Conservation (phyloP, 148 eudicot species). For the Diospyros lotus region DNA sequence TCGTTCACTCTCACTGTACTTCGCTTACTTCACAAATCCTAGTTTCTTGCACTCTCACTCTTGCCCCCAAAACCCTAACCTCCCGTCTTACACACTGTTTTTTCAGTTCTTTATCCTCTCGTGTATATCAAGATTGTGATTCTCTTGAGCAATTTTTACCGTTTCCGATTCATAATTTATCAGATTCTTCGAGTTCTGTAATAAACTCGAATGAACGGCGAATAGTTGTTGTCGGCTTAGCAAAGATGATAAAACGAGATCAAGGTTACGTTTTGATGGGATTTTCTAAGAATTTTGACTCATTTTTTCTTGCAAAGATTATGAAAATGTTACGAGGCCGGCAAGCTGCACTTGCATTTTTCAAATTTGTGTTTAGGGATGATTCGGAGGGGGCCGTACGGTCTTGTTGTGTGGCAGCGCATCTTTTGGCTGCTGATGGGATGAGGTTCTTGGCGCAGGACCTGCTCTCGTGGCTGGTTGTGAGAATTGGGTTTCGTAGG, state of each 20-base stretch:
- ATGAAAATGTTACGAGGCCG: constrained; percentile 47
- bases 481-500: constrained; percentile 49
- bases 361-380: constrained; percentile 53
- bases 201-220: constrained; percentile 62
- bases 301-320: constrained; percentile 54
- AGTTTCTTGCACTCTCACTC: constrained; percentile 15
- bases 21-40: constrained; percentile 19
- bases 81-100: constrained; percentile 15
- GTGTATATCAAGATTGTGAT: constrained; percentile 18
- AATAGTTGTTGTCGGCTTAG: constrained; percentile 45
- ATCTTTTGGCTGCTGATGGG: constrained; percentile 36
- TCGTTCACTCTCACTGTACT: constrained; percentile 15
- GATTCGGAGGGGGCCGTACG: constrained; percentile 33
- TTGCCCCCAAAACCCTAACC: constrained; percentile 10
- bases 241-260: constrained; percentile 40
- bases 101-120: constrained; percentile 15
- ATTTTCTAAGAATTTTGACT: constrained; percentile 57
- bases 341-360: constrained; percentile 51
- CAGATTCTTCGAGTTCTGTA: constrained; percentile 20
- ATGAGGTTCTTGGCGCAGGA: constrained; percentile 64
- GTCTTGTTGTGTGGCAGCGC: constrained; percentile 56
- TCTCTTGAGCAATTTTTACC: constrained; percentile 64
- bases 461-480: constrained; percentile 57
- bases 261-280: constrained; percentile 29
- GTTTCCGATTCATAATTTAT: constrained; percentile 6